Base-by-base conservation (phyloP, 75 land plant genomes). In the Picea glauca region DNA sequence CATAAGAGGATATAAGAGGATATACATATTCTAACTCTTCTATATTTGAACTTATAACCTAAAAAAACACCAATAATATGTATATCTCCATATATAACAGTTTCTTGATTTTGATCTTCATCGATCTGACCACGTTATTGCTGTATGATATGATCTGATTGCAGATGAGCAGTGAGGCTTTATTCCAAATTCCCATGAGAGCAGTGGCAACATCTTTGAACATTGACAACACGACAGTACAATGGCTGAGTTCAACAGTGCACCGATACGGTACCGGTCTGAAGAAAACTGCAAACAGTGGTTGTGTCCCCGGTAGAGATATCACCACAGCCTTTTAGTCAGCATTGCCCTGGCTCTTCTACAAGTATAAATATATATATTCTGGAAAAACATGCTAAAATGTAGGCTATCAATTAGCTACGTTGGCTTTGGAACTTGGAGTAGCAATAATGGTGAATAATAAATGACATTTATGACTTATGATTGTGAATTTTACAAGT, bases 231-330 rank as follows among this genome's bases (percentile, higher is more conserved):
- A 8, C 40, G n/a, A 3, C 30, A 20, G 50, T 70, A 6, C 32
- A 7, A 15, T 18, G 18, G 20, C 20, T 70, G 14, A 32, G 15
- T 2, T 33, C 40, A 35, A 15, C 0, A 18, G 32, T 70, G 18
- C 38, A 70, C 46, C 40, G n/a, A 35, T 70, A 70, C 14, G 50
- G 73, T 14, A 2, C 38, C 20, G 46, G 73, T 18, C 73, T 70
- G 1, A 70, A 70, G 73, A 70, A 5, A 40, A 70, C 73, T n/a
- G 3, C 21, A 61, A 61, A 61, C 63, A 61, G 63, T n/a, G 63
- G 63, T n/a, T 61, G 63, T 61, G 15, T 70, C 11, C 46, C 73
- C 0, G 73, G 73, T 6, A 33, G 21, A 40, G 46, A 70, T 70
- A 40, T 70, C 1, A 40, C 21, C 38, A 20, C 17, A 2, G 46